Percentiles rank a stretch among this genome's conserved stretches.
These are phyloP conservation scores for Lolium perenne DNA, from an alignment of 176 grass and related monocot genomes.

Conservation along the genomic window DNA sequence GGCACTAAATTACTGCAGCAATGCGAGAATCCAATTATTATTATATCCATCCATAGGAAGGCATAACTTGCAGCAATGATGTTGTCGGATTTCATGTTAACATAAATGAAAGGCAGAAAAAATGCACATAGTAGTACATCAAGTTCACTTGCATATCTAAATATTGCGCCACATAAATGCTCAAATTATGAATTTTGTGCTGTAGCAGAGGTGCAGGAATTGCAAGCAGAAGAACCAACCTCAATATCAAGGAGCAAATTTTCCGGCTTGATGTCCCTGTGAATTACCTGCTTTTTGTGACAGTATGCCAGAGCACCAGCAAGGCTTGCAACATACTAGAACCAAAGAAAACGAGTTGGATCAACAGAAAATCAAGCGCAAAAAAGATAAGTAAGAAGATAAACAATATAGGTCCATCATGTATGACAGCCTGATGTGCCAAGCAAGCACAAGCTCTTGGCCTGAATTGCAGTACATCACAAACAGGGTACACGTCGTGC, in stretches of 20 bases:
- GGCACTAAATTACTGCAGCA: not conserved
- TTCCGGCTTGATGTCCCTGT: slow-evolving; percentile 97
- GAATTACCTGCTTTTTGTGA: slow-evolving; percentile 95
- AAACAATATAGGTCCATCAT: not conserved
- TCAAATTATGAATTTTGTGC: slow-evolving; percentile 15
- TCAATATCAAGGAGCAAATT: slow-evolving; percentile 92
- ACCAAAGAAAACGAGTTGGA: not conserved
- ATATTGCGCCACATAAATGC: not conserved
- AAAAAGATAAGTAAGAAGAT: slow-evolving; percentile 31
- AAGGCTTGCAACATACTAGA: slow-evolving; percentile 81
- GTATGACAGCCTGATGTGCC: not conserved
- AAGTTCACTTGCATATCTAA: not conserved
- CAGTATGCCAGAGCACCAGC: slow-evolving; percentile 81
- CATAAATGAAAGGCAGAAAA: not conserved
- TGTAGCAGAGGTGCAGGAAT: not conserved
- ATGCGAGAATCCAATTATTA: not conserved
- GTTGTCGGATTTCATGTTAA: not conserved
- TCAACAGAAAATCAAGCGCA: not conserved
- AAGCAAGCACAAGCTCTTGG: not conserved
- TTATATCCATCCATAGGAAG: not conserved
- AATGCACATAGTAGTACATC: not conserved
- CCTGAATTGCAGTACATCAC: not conserved
- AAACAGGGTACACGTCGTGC: not conserved
- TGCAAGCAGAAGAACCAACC: slow-evolving; percentile 45
- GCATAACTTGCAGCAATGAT: not conserved